Evolutionary conservation across 148 eudicot genomes (phyloP), one percentile per base, ranked within the genome.

Genomic region (Spergularia bocconei): DNA sequence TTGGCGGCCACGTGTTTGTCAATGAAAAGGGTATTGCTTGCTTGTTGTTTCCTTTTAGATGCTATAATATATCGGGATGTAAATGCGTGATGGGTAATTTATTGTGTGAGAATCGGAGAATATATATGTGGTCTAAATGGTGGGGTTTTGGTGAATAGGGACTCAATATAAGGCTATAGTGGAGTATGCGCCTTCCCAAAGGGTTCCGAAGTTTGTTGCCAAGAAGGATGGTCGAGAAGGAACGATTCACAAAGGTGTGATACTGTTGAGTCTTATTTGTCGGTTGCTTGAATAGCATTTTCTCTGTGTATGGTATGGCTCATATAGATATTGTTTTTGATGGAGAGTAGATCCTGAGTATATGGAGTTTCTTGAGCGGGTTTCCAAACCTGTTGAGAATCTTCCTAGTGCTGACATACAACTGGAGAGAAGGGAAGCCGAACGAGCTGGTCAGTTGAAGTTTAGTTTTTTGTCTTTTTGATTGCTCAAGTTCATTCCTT

Each of bases 171-270:
- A 85, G 71, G 85, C 83, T 70, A 73, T 79, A 73, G 87, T 85
- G 63, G 87, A 85, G 81, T 85, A 85, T 73, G 81, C 85, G 51
- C 87, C 87, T 9, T 85, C 87, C 11, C 87, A 85, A 74, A 84
- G 83, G 72, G 77, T 82, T 50, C 83, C 87, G 9, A 79, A 82
- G 79, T 25, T 56, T 19, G 74, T 25, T 72, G 69, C 61, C 83
- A 85, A 82, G 82, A 82, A 79, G 60, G 87, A 85, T 82, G 87
- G 85, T 13, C 85, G 87, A 53, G 87, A 85, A 85, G 85, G 85
- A 77, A 82, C 83, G n/a, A 85, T 85, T 73, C 38, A 38, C 59
- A 85, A 79, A 85, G 87, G 87, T 85, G 16, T 58, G 44, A 41
- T 16, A 25, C 29, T 29, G 19, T 53, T 69, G 39, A 20, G 59